Conservation (phyloP, 2,329 filamentous ascomycete genomes). For the Ophiocordyceps australis region DNA sequence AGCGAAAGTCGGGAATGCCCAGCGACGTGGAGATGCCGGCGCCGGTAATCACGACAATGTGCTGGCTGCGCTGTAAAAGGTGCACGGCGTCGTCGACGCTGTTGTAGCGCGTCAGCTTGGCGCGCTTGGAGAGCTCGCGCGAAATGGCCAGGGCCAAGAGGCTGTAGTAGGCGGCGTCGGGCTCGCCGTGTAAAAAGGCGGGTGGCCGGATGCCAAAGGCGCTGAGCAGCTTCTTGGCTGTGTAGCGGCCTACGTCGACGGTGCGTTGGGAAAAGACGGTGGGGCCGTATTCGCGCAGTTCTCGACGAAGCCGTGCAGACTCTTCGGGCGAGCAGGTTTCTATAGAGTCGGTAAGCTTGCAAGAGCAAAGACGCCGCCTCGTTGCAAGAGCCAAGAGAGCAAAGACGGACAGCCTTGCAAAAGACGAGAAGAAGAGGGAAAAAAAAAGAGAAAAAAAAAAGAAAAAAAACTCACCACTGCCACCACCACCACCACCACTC, state of each 20-base stretch:
- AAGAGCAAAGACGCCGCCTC: too few relatives aligned
- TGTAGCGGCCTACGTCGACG: constrained; percentile 48
- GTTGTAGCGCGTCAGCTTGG: constrained; percentile 67
- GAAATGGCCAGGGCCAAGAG: constrained; percentile 62
- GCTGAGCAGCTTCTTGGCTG: constrained; percentile 67
- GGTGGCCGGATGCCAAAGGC: constrained; percentile 69
- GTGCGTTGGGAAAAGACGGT: constrained; percentile 58
- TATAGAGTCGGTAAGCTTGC: too few relatives aligned
- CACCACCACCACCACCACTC: too few relatives aligned
- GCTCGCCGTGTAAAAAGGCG: constrained; percentile 46
- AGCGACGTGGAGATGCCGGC: constrained; percentile 94
- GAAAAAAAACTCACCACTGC: too few relatives aligned
- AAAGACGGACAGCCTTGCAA: too few relatives aligned
- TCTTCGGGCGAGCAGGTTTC: constrained; percentile 50
- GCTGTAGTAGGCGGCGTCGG: constrained; percentile 55
- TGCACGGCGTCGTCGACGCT: constrained; percentile 72
- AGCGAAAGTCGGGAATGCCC: constrained; percentile 93
- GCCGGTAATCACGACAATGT: constrained; percentile 87
- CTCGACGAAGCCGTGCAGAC: constrained; percentile 46
- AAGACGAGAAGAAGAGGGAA: not conserved
- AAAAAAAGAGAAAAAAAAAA: constrained; percentile 11
- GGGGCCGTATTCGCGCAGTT: constrained; percentile 61
- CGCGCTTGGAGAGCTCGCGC: constrained; percentile 64
- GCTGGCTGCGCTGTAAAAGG: constrained; percentile 54
- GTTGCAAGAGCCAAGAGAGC: too few relatives aligned